These are phyloP conservation scores for Stipa capillata DNA, from an alignment of 176 grass and related monocot genomes.

Conservation along the genomic window DNA sequence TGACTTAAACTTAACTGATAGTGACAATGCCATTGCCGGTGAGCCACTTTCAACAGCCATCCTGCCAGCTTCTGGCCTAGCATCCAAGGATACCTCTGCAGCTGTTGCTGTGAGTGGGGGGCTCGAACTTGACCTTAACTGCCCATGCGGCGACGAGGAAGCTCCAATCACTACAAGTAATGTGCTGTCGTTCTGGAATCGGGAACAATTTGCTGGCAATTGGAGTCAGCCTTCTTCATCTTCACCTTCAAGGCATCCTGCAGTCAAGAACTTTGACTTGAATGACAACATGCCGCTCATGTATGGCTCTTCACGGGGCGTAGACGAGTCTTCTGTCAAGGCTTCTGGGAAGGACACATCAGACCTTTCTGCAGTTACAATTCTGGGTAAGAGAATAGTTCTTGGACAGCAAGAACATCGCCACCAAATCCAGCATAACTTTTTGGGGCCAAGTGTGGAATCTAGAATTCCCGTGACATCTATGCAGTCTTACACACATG, in stretches of 20 bases:
- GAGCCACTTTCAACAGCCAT: conserved; percentile 17
- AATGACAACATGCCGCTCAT: conserved; percentile 25
- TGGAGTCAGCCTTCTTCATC: conserved; percentile 38
- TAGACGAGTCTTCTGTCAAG: conserved; percentile 20
- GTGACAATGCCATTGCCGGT: conserved; percentile 25
- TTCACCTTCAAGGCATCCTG: conserved; percentile 36
- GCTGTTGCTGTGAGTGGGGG: conserved; percentile 8
- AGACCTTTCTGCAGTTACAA: too few species aligned
- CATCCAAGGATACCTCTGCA: conserved; percentile 29
- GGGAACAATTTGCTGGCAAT: conserved; percentile 6
- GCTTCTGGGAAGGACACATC: conserved; percentile 3
- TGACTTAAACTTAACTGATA: conserved; percentile 35
- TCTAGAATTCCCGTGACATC: conserved; percentile 10
- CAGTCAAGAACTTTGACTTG: too few species aligned
- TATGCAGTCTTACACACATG: conserved; percentile 25
- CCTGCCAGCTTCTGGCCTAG: conserved; percentile 11
- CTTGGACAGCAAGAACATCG: too few species aligned
- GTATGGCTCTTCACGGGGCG: conserved; percentile 17
- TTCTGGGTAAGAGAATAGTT: too few species aligned
- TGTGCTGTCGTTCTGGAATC: too few species aligned
- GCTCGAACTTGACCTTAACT: conserved; percentile 40
- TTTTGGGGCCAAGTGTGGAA: conserved; percentile 23
- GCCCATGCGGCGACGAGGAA: conserved; percentile 22
- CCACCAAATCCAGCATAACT: conserved; percentile 31
- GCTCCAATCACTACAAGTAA: not conserved